Percentiles rank a stretch among this genome's conserved stretches.
These are phyloP conservation scores for Patellifolia procumbens DNA, from an alignment of 179 eudicot genomes.

Conservation along the genomic window DNA sequence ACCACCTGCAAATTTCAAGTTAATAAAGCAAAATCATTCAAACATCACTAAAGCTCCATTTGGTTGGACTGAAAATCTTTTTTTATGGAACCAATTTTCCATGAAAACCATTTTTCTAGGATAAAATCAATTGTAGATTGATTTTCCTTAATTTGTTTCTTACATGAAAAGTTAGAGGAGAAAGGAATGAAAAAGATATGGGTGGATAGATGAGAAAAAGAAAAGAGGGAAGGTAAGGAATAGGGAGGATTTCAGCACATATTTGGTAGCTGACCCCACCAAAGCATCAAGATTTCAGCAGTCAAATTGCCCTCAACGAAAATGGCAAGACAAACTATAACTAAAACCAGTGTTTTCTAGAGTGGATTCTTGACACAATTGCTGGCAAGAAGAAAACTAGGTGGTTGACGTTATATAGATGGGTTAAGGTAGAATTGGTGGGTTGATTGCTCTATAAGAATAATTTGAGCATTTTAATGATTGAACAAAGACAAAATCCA, in stretches of 20 bases:
- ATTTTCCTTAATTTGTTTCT: no score
- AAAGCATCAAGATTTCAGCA: not conserved
- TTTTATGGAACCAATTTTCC: no score
- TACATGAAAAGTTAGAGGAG: no score
- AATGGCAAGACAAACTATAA: not conserved
- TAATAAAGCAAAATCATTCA: not conserved
- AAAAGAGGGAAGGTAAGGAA: not conserved
- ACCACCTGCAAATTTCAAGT: conserved; percentile 48
- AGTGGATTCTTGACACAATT: not conserved
- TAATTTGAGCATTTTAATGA: not conserved
- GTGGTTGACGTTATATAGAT: not conserved
- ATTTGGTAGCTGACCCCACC: not conserved
- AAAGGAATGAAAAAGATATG: no score
- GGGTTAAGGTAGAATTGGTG: not conserved
- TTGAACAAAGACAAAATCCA: not conserved
- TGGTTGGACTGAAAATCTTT: no score
- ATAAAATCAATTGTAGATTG: no score
- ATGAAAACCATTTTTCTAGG: no score
- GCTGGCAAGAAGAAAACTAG: not conserved
- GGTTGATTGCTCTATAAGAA: not conserved
- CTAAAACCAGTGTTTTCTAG: not conserved
- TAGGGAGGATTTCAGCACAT: no score
- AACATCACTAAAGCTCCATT: no score
- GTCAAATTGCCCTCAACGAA: not conserved
- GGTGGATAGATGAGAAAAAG: no score